Base-by-base conservation (phyloP, 2,329 filamentous ascomycete genomes). In the Aspergillus pseudoviridinutans region DNA sequence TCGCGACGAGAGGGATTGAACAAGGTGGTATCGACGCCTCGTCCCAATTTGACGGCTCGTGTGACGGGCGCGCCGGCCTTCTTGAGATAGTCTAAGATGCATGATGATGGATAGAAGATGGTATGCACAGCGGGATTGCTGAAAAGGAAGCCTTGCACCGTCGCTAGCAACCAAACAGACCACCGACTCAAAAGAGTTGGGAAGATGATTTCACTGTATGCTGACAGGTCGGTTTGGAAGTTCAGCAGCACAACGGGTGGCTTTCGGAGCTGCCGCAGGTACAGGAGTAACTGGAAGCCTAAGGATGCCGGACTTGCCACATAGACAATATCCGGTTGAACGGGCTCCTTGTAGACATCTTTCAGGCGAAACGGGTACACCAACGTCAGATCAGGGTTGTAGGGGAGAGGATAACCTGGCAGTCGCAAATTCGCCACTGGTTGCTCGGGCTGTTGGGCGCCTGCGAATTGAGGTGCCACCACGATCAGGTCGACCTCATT, bases 251-350 rank as follows among this genome's bases (percentile, higher is more conserved):
- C 76, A 1, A 86, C 80, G 46, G 85, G 84, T 8, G 78, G 76
- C 32, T 81, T 75, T 24, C 70, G 70, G 54, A 88, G 79, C 62
- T 88, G 86, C 49, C 84, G 80, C 52, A 88, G 74, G 68, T 89
- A 86, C n/a, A 89, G 76, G 72, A 90, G 80, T 55, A 89, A 83
- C 61, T 90, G 87, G 64, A 90, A 90, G 3, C 87, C 87, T 2
- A 89, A 75, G 4, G 84, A 87, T 1, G 87, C 87, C 0, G 87
- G 87, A 47, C 84, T 88, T 1, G 87, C 87, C 12, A 90, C 77
- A 65, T 90, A 90, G 65, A 90, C 84, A 42, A 90, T 73, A 65
- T 90, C 87, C 0, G 87, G 87, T 2, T 82, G 79, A 68, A 88
- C 89, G 0, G 86, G 86, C 49, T 79, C 78, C 4, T 77, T 74